A percentile compares a stretch with the other conserved stretches of the same genome.
These are phyloP conservation scores for Naganishia onofrii DNA, from an alignment of 768 basidiomycete genomes.

Conservation along the genomic window DNA sequence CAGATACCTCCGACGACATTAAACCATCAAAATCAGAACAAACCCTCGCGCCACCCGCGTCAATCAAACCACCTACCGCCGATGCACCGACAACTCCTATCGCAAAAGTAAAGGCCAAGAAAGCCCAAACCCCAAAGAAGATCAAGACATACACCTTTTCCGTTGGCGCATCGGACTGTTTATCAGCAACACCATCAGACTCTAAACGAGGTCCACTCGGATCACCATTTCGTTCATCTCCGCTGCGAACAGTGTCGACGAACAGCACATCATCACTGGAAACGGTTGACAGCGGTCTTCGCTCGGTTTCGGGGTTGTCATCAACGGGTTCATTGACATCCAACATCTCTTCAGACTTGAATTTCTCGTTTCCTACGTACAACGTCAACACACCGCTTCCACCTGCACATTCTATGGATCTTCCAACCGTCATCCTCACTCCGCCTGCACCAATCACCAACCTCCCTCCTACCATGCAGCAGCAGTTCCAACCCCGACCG, in stretches of 20 bases:
- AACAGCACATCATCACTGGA: background rate
- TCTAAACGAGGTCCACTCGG: background rate
- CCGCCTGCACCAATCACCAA: background rate
- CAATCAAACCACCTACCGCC: background rate
- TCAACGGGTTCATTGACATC: background rate
- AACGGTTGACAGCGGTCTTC: slow-evolving; percentile 4
- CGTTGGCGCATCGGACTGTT: background rate
- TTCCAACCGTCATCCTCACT: no score
- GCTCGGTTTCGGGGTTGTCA: slow-evolving; percentile 1
- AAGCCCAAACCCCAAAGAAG: background rate
- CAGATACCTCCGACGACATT: background rate
- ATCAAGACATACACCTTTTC: slow-evolving; percentile 13
- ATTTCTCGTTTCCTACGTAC: slow-evolving; percentile 13
- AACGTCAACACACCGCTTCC: background rate
- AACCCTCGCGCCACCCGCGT: background rate
- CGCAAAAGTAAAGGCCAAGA: background rate
- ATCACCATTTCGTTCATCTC: background rate
- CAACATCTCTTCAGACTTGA: slow-evolving; percentile 3
- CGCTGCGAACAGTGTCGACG: slow-evolving; percentile 7
- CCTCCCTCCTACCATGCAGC: background rate
- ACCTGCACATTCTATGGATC: background rate
- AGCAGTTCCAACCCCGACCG: background rate
- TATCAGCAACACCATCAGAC: background rate
- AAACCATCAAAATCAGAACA: background rate
- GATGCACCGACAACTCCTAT: slow-evolving; percentile 8